These are phyloP conservation scores for Tetradesmus obliquus DNA, from an alignment of 139 green algal genomes.

Conservation along the genomic window DNA sequence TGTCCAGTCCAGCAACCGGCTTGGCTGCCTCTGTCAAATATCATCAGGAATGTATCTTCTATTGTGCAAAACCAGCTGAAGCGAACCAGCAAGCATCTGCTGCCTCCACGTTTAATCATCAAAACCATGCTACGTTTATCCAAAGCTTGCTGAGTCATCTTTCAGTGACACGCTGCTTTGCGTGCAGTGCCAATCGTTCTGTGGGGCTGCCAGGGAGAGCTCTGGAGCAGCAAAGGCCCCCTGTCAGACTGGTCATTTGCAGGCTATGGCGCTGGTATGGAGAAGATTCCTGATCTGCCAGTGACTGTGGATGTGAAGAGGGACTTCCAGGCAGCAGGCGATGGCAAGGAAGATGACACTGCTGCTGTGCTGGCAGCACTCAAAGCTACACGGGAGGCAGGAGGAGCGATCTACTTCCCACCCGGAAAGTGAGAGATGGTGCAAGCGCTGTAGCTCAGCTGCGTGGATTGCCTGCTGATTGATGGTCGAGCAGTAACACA, in stretches of 20 bases:
- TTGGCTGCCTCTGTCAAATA: too few species aligned
- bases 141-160: too few species aligned
- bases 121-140: too few species aligned
- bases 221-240: background rate
- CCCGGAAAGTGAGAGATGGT: background rate
- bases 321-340: background rate
- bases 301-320: background rate
- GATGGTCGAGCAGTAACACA: too few species aligned
- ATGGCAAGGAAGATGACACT: slow-evolving; percentile 13
- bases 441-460: background rate
- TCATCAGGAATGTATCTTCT: too few species aligned
- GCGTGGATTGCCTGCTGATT: too few species aligned
- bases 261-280: slow-evolving; percentile 5
- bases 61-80: too few species aligned
- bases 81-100: too few species aligned
- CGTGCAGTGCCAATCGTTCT: background rate
- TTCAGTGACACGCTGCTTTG: too few species aligned
- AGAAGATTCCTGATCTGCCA: background rate
- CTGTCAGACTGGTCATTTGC: slow-evolving; percentile 26
- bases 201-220: slow-evolving; percentile 17
- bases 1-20: too few species aligned
- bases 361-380: slow-evolving; percentile 10
- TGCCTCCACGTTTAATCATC: too few species aligned
- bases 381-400: background rate
- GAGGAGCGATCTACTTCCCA: slow-evolving; percentile 20